These are phyloP conservation scores for Mrakia gelida DNA, from an alignment of 768 basidiomycete species.

Conservation along the genomic window DNA sequence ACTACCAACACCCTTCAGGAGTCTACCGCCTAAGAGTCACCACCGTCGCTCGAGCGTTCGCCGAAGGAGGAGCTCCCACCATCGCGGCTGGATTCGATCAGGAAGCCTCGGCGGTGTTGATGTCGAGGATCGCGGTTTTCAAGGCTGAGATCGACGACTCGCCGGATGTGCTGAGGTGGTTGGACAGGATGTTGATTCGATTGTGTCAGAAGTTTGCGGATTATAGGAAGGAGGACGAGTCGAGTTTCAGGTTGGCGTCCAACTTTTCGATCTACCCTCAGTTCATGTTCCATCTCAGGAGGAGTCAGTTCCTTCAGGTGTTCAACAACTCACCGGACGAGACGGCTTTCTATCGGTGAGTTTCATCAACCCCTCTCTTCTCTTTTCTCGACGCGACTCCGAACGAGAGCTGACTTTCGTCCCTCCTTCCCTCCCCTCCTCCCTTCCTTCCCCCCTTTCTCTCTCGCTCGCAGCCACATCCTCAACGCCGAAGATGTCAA, in stretches of 20 bases:
- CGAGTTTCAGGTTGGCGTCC: constrained; percentile 84
- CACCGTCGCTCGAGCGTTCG: constrained; percentile 94
- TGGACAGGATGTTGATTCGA: constrained; percentile 97
- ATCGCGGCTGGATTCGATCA: constrained; percentile 95
- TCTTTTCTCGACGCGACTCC: neutral
- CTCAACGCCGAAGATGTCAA: constrained; percentile 97
- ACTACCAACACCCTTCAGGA: constrained; percentile 96
- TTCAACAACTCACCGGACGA: constrained; percentile 99
- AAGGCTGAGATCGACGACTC: constrained; percentile 98
- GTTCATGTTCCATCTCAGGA: constrained; percentile 98
- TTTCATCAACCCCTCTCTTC: constrained; percentile 10
- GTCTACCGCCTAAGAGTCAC: constrained; percentile 94
- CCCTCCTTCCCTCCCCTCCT: too few species aligned
- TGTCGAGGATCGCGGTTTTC: constrained; percentile 98
- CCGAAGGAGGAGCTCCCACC: constrained; percentile 89
- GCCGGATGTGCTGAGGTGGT: constrained; percentile 92
- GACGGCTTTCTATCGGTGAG: constrained; percentile 92
- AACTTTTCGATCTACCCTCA: constrained; percentile 99
- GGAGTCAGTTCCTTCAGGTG: constrained; percentile 97
- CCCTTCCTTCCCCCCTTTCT: neutral
- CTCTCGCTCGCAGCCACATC: constrained; percentile 61
- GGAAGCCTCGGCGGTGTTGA: constrained; percentile 93
- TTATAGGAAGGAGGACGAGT: constrained; percentile 94
- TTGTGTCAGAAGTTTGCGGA: constrained; percentile 99
- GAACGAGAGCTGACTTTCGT: neutral